Evolutionary conservation across 1,284 basidiomycete species (phyloP), one percentile per base, ranked within the genome.

Genomic region (Baeospora myosura): DNA sequence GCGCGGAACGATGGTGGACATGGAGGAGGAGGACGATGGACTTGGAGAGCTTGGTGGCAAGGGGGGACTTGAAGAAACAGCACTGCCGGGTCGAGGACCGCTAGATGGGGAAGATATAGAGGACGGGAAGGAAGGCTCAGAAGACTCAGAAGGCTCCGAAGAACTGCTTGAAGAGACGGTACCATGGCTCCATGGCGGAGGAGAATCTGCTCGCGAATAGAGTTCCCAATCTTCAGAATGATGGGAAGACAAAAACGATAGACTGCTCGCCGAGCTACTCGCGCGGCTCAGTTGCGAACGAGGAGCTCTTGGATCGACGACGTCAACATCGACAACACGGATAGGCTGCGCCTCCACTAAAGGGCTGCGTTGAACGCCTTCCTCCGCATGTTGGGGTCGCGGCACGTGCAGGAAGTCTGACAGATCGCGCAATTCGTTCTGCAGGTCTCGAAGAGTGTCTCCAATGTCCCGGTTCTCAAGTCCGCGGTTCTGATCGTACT

Each of bases 191-290:
- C 23, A 5, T 14, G 38, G 29, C 29, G 7, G 31, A 5, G 38
- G 24, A 26, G 16, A 26, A 40, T 31, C 16, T 14, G 38, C 10
- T 23, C 29, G 7, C 22, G 69, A 53, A 24, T 45, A 47, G 17
- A 50, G 25, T 5, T 44, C 32, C 48, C 48, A 50, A 50, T 85
- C 83, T 44, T 88, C 84, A 0, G 84, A 87, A 49, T 87, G 79
- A 49, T 82, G 79, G 7, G 85, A 87, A 1, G 81, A 82, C 41
- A 87, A 52, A 56, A 75, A 87, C 0, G 81, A 84, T 23, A 70
- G 56, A 21, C 65, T 69, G 39, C 73, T 77, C n/a, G 63, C 66
- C 10, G 74, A 71, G 10, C 48, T 36, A 24, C 38, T 46, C 7
- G 45, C 38, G 46, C 73, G 74, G 25, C 69, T 62, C 22, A 69